A percentile compares a stretch with the other conserved stretches of the same genome.
Conservation (phyloP, 768 basidiomycete genomes). For the Pisolithus marmoratus region DNA sequence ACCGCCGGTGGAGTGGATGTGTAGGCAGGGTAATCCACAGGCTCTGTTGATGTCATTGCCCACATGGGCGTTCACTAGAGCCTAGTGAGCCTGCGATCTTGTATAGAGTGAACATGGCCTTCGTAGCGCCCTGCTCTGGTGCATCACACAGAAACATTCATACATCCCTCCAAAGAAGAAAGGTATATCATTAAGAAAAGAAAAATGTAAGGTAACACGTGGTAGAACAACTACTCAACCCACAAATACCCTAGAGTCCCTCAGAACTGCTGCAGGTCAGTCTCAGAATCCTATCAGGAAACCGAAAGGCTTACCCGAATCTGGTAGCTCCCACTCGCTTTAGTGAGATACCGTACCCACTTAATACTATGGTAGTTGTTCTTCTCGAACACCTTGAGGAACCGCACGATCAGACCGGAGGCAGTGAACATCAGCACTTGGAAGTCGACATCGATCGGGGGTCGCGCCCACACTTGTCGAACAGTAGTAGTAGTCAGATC, state of each 20-base stretch:
- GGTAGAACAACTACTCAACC: slow-evolving; percentile 10
- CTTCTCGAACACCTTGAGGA: slow-evolving; percentile 98
- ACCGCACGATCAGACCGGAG: slow-evolving; percentile 91
- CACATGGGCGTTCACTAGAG: too few relatives aligned
- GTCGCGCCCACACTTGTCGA: slow-evolving; percentile 95
- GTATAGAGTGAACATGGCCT: too few relatives aligned
- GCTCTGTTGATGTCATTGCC: too few relatives aligned
- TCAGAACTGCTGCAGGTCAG: slow-evolving; percentile 22
- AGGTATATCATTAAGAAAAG: slow-evolving; percentile 21
- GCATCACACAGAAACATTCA: not conserved
- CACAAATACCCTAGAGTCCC: not conserved
- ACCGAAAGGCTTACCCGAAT: slow-evolving; percentile 68
- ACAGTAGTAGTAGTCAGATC: slow-evolving; percentile 82
- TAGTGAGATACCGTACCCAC: slow-evolving; percentile 93
- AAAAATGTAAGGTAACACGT: slow-evolving; percentile 20
- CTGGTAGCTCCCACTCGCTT: slow-evolving; percentile 91
- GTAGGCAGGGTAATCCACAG: too few relatives aligned
- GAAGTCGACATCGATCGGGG: slow-evolving; percentile 97
- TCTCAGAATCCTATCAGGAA: not conserved
- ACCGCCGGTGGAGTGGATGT: slow-evolving; percentile 31
- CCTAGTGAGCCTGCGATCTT: too few relatives aligned
- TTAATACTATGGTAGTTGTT: slow-evolving; percentile 90
- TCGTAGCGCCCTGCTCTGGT: too few relatives aligned
- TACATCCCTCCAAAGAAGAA: not conserved
- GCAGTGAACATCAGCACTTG: slow-evolving; percentile 99